A percentile compares a stretch with the other conserved stretches of the same genome.
phyloP scores from a whole-genome alignment of 768 basidiomycete genomes.

The Boletus pseudo-olivaceus region DNA sequence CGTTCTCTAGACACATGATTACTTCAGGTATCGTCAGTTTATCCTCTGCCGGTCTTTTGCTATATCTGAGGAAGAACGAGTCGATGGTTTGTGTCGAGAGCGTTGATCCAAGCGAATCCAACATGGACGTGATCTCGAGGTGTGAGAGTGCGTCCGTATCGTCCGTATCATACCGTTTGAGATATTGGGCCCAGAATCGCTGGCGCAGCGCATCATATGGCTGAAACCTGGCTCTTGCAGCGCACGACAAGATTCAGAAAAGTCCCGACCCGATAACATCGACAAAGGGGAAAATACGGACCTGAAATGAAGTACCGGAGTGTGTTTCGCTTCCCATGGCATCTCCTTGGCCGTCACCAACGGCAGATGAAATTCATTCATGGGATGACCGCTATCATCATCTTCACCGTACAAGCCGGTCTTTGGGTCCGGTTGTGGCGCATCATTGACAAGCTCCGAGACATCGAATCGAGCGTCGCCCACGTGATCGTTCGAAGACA shows the following conservation, averaged over 20 bases:
- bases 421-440: constrained; percentile 59
- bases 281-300: constrained; percentile 30
- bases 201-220: constrained; percentile 91
- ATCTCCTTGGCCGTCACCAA: constrained; percentile 59
- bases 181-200: constrained; percentile 85
- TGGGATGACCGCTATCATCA: constrained; percentile 39
- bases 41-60: constrained; percentile 60
- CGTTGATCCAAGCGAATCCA: constrained; percentile 95
- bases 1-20: constrained; percentile 81
- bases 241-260: constrained; percentile 5
- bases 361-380: constrained; percentile 71
- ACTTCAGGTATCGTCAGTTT: constrained; percentile 77
- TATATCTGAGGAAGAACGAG: constrained; percentile 72
- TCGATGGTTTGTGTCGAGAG: constrained; percentile 75
- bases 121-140: constrained; percentile 89
- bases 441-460: constrained; percentile 60
- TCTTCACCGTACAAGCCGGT: constrained; percentile 45
- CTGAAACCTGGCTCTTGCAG: constrained; percentile 82
- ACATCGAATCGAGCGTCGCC: constrained; percentile 76
- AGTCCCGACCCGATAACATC: background rate
- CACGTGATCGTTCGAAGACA: constrained; percentile 83
- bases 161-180: constrained; percentile 88
- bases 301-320: constrained; percentile 68
- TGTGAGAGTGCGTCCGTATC: constrained; percentile 72
- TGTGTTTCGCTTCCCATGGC: constrained; percentile 70